Evolutionary conservation across 495 filamentous ascomycete species (phyloP).

Genomic region (Podospora australis): DNA sequence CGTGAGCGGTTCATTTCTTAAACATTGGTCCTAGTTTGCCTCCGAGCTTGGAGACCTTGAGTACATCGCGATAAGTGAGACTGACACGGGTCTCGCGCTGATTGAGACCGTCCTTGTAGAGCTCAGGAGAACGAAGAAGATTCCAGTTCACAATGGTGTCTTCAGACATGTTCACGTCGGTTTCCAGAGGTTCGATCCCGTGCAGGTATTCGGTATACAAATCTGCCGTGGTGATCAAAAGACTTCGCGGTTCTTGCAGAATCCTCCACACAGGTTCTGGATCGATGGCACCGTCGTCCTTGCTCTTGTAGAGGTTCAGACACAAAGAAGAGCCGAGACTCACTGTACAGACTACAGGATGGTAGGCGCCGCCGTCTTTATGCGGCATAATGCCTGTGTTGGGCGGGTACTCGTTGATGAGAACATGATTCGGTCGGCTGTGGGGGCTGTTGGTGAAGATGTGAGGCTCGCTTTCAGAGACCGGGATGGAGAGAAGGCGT

Average conservation of each 20-base stretch:
- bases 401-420: constrained; percentile 85
- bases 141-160: constrained; percentile 77
- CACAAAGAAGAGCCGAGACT: constrained; percentile 73
- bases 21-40: constrained; percentile 56
- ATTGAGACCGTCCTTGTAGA: constrained; percentile 52
- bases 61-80: constrained; percentile 88
- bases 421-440: constrained; percentile 73
- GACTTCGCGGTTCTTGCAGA: constrained; percentile 78
- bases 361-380: constrained; percentile 85
- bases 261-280: constrained; percentile 56
- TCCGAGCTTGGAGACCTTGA: constrained; percentile 74
- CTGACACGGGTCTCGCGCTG: constrained; percentile 66
- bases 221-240: constrained; percentile 63
- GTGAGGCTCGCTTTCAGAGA: constrained; percentile 23
- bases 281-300: constrained; percentile 42
- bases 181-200: constrained; percentile 59
- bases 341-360: constrained; percentile 82
- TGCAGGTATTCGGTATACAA: constrained; percentile 72
- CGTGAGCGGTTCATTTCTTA: constrained; percentile 19
- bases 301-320: constrained; percentile 68
- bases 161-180: constrained; percentile 54
- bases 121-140: constrained; percentile 55
- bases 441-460: constrained; percentile 73
- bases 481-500: constrained; percentile 52
- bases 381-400: constrained; percentile 95